Evolutionary conservation across 257 asterid species (phyloP).

Genomic region (Forsythia viridissima): DNA sequence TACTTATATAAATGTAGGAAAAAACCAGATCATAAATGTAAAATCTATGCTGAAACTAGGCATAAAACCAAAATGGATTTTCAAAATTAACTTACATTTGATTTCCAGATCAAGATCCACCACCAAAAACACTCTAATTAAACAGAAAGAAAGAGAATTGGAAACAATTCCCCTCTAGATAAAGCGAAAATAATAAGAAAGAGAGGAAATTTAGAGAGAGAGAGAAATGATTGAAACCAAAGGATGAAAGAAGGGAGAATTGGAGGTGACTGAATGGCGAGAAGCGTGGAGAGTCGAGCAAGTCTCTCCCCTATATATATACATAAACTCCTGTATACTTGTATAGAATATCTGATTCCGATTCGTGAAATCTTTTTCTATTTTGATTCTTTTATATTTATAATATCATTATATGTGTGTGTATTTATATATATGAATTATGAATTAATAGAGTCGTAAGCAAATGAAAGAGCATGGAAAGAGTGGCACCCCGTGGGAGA

Average conservation of each 20-base stretch:
- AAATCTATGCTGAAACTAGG: background rate
- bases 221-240: conserved; percentile 2
- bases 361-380: background rate
- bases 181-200: background rate
- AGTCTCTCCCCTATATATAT: conserved; percentile 24
- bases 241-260: conserved; percentile 18
- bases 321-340: background rate
- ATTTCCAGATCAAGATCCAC: conserved; percentile 25
- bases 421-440: no score
- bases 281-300: conserved; percentile 27
- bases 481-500: background rate
- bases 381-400: background rate
- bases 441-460: background rate
- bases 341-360: no score
- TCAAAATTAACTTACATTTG: conserved; percentile 31
- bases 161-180: conserved; percentile 25
- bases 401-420: no score
- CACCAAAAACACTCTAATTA: background rate
- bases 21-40: background rate
- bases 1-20: background rate
- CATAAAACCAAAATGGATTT: background rate
- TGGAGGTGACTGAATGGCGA: conserved; percentile 12
- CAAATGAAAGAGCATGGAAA: conserved; percentile 11
- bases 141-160: background rate
- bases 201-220: conserved; percentile 1